Percentiles rank a stretch among this genome's conserved stretches.
Conservation (phyloP, 352 stramenopile genomes). For the Phytophthora hibernalis region DNA sequence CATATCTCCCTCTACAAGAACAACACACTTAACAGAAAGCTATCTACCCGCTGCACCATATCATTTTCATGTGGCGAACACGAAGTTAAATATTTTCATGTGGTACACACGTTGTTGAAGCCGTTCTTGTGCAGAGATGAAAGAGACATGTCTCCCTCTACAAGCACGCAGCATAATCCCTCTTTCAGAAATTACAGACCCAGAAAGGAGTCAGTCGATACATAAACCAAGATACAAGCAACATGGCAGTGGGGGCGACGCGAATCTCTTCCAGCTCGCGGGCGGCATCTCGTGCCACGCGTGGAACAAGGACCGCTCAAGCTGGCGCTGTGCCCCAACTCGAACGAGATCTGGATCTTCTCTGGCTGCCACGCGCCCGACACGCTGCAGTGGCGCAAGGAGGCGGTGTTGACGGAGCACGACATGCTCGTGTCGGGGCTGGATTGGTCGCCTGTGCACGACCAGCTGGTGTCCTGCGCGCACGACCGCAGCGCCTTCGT, state of each 20-base stretch:
- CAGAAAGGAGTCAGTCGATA: conserved; percentile 39
- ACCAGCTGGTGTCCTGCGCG: conserved; percentile 95
- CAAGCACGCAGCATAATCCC: conserved; percentile 22
- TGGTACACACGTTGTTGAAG: conserved; percentile 41
- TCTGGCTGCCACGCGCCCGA: conserved; percentile 82
- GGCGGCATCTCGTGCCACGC: conserved; percentile 92
- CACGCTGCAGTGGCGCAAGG: conserved; percentile 83
- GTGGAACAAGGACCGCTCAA: conserved; percentile 92
- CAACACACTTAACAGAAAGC: too few species aligned
- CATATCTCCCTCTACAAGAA: too few species aligned
- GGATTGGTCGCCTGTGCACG: conserved; percentile 93
- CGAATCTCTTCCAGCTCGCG: conserved; percentile 76
- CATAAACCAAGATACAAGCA: conserved; percentile 32
- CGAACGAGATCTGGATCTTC: conserved; percentile 95
- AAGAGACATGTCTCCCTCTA: conserved; percentile 29
- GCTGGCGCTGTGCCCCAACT: conserved; percentile 92
- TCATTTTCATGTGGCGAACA: too few species aligned
- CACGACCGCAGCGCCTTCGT: conserved; percentile 96
- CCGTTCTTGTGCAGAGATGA: conserved; percentile 46
- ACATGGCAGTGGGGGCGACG: conserved; percentile 47
- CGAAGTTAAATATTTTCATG: too few species aligned
- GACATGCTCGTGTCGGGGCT: conserved; percentile 94
- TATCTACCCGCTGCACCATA: too few species aligned
- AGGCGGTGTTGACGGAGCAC: conserved; percentile 90
- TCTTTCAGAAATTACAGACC: conserved; percentile 14